Evolutionary conservation across 148 eudicot genomes (phyloP).

Genomic region (Fagopyrum esculentum): DNA sequence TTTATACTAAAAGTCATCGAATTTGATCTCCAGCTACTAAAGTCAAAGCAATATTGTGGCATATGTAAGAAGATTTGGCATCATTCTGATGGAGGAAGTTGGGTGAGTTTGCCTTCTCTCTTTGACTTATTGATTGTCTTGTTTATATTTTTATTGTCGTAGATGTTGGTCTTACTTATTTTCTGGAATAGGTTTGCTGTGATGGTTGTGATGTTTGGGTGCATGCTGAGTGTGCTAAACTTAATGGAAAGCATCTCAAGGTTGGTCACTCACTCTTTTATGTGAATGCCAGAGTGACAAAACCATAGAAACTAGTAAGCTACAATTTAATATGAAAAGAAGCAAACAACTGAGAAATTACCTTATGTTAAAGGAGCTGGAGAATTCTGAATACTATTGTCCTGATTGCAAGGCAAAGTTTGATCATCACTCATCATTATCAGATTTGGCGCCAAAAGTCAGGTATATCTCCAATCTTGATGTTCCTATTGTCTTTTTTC

Average conservation of each 20-base stretch:
- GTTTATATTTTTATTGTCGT: neutral
- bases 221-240: slow-evolving; percentile 81
- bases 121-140: neutral
- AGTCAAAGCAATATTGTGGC: slow-evolving; percentile 90
- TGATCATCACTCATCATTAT: slow-evolving; percentile 25
- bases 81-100: slow-evolving; percentile 88
- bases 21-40: slow-evolving; percentile 44
- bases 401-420: slow-evolving; percentile 68
- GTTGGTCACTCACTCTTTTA: slow-evolving; percentile 23
- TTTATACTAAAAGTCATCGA: neutral
- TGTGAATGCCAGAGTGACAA: neutral
- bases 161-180: neutral
- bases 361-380: slow-evolving; percentile 31
- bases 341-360: neutral
- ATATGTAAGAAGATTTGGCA: slow-evolving; percentile 91
- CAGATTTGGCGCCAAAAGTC: slow-evolving; percentile 22
- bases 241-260: slow-evolving; percentile 60
- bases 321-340: neutral
- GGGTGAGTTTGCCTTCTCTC: slow-evolving; percentile 48
- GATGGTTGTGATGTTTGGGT: slow-evolving; percentile 98
- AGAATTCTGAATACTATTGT: slow-evolving; percentile 65
- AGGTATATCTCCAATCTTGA: slow-evolving; percentile 30
- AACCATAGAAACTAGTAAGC: neutral
- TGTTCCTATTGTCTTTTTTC: slow-evolving; percentile 10
- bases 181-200: slow-evolving; percentile 64